Percentiles rank a stretch among this genome's conserved stretches.
These are phyloP conservation scores for Citrus cavaleriei DNA, from an alignment of 345 rosid species.

Conservation along the genomic window DNA sequence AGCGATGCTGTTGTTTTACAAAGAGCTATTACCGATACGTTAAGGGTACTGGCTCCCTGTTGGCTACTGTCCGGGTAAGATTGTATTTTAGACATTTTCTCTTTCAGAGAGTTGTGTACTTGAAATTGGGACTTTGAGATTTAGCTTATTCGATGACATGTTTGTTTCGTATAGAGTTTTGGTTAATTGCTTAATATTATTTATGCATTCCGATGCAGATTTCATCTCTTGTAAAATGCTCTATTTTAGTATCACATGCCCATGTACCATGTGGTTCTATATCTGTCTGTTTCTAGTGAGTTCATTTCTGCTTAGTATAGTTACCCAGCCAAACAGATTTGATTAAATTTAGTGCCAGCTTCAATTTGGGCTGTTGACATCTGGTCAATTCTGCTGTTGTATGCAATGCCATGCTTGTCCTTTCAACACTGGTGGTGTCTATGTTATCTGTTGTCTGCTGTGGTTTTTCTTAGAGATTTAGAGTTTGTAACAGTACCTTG, in stretches of 20 bases:
- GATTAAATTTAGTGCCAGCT: conserved; percentile 1
- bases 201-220: neutral
- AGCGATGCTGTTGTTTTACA: conserved; percentile 91
- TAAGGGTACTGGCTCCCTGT: conserved; percentile 91
- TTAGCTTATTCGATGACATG: neutral
- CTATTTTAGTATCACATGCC: neutral
- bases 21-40: conserved; percentile 92
- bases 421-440: neutral
- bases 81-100: conserved; percentile 2
- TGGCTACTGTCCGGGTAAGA: conserved; percentile 76
- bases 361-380: neutral
- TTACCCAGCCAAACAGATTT: neutral
- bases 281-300: neutral
- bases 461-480: neutral
- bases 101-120: neutral
- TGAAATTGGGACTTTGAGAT: neutral
- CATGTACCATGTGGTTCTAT: neutral
- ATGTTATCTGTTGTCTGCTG: neutral
- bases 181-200: neutral
- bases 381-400: conserved; percentile 4
- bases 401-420: neutral
- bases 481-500: neutral
- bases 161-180: neutral
- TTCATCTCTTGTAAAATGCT: neutral
- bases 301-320: neutral